Evolutionary conservation across 805 yeast genomes (phyloP), one percentile per base, ranked within the genome.

Genomic region (Lachancea quebecensis): DNA sequence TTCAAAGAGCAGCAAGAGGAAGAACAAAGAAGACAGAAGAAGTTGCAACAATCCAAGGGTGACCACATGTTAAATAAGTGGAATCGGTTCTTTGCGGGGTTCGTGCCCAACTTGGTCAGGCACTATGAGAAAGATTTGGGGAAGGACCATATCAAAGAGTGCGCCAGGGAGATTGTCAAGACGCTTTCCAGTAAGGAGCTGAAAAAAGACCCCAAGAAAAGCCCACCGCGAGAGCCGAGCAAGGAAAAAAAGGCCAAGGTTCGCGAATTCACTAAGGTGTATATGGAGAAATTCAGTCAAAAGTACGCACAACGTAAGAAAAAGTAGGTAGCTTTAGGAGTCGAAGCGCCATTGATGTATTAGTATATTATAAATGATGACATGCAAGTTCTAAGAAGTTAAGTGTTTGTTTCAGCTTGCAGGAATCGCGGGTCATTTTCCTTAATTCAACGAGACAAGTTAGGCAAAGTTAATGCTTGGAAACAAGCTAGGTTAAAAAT

Each of bases 141-240:
- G 4, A 80, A 78, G 47, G 95, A 85, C 4, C 73, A 78, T 45
- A 58, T 87, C 42, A 91, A 90, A 65, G 74, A 74, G 33, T 83
- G 89, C 64, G 86, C 96, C 2, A 76, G 79, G 49, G 96, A 89
- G 41, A 78, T 91, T 46, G 88, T 82, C 4, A 75, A 79, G 50
- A 65, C 70, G 0, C 68, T 93, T 37, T 77, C 81, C 0, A 72
- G 73, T 4, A 93, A 91, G 60, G 97, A 88, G 61, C 49, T 62
- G 27, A 64, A 66, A 43, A 65, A 68, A 10, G 62, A 63, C 42
- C 55, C 60, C 9, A 39, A 51, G 1, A 56, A 45, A 33, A 34
- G 54, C 1, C 79, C 81, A 2, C 83, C 88, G 1, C 53, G 56
- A 11, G 82, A 80, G 46, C 69, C 86, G 35, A 76, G 75, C 17